Conservation (phyloP, 306 rosid genomes). For the Cucumis cinereus region DNA sequence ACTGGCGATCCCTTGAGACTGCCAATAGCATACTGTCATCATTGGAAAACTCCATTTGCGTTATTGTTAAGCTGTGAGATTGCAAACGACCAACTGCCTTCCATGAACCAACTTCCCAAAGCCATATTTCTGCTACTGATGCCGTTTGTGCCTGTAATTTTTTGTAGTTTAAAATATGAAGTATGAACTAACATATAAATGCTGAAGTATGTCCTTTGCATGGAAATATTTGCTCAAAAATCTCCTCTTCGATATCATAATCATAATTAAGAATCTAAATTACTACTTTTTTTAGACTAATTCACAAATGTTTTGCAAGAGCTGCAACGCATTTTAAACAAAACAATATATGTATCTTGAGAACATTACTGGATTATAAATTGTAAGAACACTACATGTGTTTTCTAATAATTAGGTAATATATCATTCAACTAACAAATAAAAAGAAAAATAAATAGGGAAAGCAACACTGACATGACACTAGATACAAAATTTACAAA, state of each 20-base stretch:
- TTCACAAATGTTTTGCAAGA: neutral
- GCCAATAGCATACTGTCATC: slow-evolving; percentile 67
- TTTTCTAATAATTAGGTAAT: neutral
- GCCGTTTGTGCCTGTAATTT: slow-evolving; percentile 72
- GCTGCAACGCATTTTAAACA: neutral
- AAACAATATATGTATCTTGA: too few relatives aligned
- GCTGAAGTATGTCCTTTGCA: neutral
- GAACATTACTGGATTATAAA: neutral
- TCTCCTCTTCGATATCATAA: neutral
- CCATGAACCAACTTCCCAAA: slow-evolving; percentile 94
- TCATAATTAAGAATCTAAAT: neutral
- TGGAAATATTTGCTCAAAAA: neutral
- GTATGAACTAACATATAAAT: neutral
- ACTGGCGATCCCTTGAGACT: slow-evolving; percentile 95
- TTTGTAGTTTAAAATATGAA: neutral
- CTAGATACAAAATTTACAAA: neutral
- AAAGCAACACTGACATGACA: neutral
- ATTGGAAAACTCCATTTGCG: slow-evolving; percentile 78
- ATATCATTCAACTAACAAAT: neutral
- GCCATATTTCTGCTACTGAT: slow-evolving; percentile 81
- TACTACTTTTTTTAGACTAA: neutral
- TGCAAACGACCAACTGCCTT: slow-evolving; percentile 71
- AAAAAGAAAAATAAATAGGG: neutral
- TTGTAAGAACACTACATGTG: neutral
- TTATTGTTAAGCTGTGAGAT: slow-evolving; percentile 83